phyloP scores from a whole-genome alignment of 371 early-diverging fungal species.

The Actinomortierella wolfii region DNA sequence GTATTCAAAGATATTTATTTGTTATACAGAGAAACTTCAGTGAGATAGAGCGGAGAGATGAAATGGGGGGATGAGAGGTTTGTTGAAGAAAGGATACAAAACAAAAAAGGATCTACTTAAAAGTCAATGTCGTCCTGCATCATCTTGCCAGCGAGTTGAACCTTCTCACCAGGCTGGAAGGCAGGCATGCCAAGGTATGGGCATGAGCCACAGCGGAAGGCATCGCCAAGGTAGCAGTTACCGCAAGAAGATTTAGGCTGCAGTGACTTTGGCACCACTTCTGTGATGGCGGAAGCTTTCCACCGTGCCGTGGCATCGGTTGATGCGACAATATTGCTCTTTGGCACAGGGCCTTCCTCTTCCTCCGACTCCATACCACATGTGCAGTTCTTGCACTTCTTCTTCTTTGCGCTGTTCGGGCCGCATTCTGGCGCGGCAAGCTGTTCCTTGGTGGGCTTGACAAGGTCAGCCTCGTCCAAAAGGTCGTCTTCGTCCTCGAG shows the following conservation, averaged over 20 bases:
- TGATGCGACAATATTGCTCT: slow-evolving; percentile 59
- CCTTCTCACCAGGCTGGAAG: slow-evolving; percentile 96
- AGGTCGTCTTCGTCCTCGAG: slow-evolving; percentile 88
- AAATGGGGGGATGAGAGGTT: background rate
- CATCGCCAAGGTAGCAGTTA: slow-evolving; percentile 98
- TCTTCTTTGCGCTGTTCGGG: slow-evolving; percentile 73
- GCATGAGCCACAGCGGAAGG: slow-evolving; percentile 98
- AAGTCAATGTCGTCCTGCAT: slow-evolving; percentile 61
- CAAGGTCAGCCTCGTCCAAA: slow-evolving; percentile 85
- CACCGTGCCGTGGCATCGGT: slow-evolving; percentile 19
- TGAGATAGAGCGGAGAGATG: too few relatives aligned
- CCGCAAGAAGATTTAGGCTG: slow-evolving; percentile 64
- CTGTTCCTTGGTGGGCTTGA: slow-evolving; percentile 72
- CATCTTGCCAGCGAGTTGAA: slow-evolving; percentile 73
- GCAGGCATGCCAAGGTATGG: slow-evolving; percentile 99
- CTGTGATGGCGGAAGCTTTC: slow-evolving; percentile 53
- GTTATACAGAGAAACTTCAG: too few relatives aligned
- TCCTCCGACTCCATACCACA: slow-evolving; percentile 92
- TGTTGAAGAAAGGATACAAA: background rate
- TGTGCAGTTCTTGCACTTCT: slow-evolving; percentile 97
- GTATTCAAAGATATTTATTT: too few relatives aligned
- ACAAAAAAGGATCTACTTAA: slow-evolving; percentile 9
- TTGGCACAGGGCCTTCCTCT: slow-evolving; percentile 69
- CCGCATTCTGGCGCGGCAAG: slow-evolving; percentile 74
- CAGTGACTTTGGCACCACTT: slow-evolving; percentile 55